These are phyloP conservation scores for Mycena belliarum DNA, from an alignment of 768 basidiomycete species.

Conservation along the genomic window DNA sequence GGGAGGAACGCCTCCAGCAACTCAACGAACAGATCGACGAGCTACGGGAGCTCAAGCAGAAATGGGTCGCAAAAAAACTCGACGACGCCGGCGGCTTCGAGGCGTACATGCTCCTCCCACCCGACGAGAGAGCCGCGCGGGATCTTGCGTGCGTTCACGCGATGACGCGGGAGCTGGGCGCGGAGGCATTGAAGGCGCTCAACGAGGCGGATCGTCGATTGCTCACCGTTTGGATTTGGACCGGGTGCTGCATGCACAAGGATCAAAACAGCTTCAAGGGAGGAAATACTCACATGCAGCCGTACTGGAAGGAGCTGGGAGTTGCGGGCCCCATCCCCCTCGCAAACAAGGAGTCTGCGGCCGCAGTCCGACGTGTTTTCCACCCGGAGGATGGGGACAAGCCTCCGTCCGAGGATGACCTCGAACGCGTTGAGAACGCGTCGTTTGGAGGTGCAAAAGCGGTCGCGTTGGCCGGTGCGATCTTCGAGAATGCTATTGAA, in stretches of 20 bases:
- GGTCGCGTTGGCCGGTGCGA: not conserved
- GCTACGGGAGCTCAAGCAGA: not conserved
- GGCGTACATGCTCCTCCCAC: slow-evolving; percentile 1
- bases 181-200: slow-evolving; percentile 5
- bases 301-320: slow-evolving; percentile 14
- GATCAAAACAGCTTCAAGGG: slow-evolving; percentile 28
- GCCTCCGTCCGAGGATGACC: slow-evolving; percentile 3
- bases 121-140: slow-evolving; percentile 10
- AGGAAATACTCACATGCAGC: slow-evolving; percentile 12
- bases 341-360: slow-evolving; percentile 1
- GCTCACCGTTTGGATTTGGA: slow-evolving; percentile 22
- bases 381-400: not conserved
- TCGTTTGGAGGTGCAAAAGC: slow-evolving; percentile 12
- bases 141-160: slow-evolving; percentile 3
- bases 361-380: not conserved
- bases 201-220: slow-evolving; percentile 10
- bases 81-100: slow-evolving; percentile 12
- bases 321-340: not conserved
- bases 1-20: not conserved
- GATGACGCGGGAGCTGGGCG: slow-evolving; percentile 14
- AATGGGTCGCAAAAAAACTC: not conserved
- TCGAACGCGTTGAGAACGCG: not conserved
- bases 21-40: slow-evolving; percentile 1
- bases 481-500: slow-evolving; percentile 6
- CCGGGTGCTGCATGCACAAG: slow-evolving; percentile 4